phyloP scores from a whole-genome alignment of 208 protist genomes.

The Leishmania turanica region DNA sequence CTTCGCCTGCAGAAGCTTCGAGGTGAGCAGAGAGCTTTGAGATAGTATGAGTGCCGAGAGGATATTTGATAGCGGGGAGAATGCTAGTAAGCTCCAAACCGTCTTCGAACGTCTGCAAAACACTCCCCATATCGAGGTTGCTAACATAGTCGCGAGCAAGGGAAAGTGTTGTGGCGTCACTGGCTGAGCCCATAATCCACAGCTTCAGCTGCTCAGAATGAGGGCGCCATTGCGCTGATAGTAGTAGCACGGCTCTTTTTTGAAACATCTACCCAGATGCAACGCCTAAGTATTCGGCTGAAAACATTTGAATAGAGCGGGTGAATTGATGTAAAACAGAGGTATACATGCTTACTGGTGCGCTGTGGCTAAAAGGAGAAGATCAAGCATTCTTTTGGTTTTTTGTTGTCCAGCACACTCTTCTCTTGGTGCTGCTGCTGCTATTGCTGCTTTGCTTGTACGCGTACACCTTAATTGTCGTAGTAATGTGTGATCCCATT shows the following conservation, averaged over 20 bases:
- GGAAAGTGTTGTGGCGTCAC: conserved; percentile 23
- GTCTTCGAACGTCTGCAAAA: conserved; percentile 30
- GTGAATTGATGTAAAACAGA: neutral
- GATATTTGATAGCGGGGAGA: conserved; percentile 26
- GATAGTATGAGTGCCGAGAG: conserved; percentile 17
- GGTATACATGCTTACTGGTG: neutral
- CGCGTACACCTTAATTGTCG: neutral
- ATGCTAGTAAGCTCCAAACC: conserved; percentile 27
- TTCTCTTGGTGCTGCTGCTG: neutral
- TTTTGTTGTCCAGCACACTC: neutral
- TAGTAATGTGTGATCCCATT: neutral
- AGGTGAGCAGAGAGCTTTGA: conserved; percentile 21
- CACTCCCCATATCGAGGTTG: conserved; percentile 24
- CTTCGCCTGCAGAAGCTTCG: conserved; percentile 12
- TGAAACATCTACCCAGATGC: conserved; percentile 10
- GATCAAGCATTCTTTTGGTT: neutral
- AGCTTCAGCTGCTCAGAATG: conserved; percentile 69
- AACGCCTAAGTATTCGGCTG: neutral
- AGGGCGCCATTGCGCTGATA: conserved; percentile 50
- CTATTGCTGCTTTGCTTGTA: neutral
- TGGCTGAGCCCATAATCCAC: conserved; percentile 46
- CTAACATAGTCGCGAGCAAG: conserved; percentile 31
- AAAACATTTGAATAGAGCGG: neutral
- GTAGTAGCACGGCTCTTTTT: neutral
- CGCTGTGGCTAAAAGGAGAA: neutral